Conservation (phyloP, 2,329 filamentous ascomycete genomes). For the Aspergillus brasiliensis region DNA sequence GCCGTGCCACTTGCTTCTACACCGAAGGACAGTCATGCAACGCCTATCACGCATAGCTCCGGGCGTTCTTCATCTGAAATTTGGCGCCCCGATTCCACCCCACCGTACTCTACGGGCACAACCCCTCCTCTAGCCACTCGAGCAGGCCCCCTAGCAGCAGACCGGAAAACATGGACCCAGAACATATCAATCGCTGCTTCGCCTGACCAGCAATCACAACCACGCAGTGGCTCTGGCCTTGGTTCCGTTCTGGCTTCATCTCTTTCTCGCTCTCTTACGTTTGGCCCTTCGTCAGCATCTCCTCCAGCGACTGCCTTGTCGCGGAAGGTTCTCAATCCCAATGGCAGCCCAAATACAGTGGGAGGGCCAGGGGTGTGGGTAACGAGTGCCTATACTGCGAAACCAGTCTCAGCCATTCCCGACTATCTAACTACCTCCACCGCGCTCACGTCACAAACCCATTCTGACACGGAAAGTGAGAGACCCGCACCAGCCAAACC, state of each 20-base stretch:
- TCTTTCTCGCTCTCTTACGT: constrained; percentile 48
- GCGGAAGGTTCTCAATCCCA: constrained; percentile 43
- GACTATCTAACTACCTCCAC: constrained; percentile 35
- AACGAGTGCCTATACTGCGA: constrained; percentile 24
- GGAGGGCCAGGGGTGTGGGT: constrained; percentile 33
- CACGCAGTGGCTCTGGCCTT: constrained; percentile 43
- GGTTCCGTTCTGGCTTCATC: constrained; percentile 48
- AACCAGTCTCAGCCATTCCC: constrained; percentile 28
- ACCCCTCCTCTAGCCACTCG: constrained; percentile 54
- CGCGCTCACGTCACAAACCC: constrained; percentile 33
- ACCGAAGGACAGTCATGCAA: constrained; percentile 34
- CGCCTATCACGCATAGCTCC: constrained; percentile 47
- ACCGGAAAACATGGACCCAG: constrained; percentile 46
- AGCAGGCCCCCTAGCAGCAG: constrained; percentile 40
- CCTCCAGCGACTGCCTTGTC: constrained; percentile 37
- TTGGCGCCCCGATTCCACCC: constrained; percentile 53
- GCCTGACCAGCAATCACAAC: constrained; percentile 43
- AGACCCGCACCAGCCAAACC: constrained; percentile 31
- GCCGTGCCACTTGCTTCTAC: constrained; percentile 37
- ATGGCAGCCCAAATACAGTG: constrained; percentile 36
- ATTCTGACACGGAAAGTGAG: constrained; percentile 44
- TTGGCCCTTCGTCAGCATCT: constrained; percentile 46
- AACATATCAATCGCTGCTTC: constrained; percentile 44
- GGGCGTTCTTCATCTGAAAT: constrained; percentile 54
- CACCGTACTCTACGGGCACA: constrained; percentile 55